Conservation (phyloP, 345 rosid genomes). For the Kernera saxatilis region DNA sequence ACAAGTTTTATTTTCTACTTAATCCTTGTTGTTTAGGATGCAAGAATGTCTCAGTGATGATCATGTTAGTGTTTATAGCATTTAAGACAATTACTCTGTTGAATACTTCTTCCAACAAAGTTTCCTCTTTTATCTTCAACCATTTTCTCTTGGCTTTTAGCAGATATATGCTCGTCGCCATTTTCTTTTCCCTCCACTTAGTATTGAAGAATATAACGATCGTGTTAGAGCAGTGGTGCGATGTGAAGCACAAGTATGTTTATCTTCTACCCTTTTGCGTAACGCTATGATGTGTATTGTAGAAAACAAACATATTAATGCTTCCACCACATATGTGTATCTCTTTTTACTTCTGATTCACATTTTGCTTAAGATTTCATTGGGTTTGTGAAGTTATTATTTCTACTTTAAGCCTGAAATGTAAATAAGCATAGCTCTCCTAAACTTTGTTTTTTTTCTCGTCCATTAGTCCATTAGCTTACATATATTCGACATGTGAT, state of each 20-base stretch:
- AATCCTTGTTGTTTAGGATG: neutral
- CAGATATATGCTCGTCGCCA: slow-evolving; percentile 79
- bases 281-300: too few species aligned
- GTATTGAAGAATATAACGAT: slow-evolving; percentile 67
- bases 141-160: slow-evolving; percentile 26
- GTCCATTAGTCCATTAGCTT: too few species aligned
- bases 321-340: too few species aligned
- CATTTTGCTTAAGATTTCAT: too few species aligned
- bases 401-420: too few species aligned
- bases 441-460: too few species aligned
- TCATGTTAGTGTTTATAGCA: neutral
- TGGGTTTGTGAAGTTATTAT: too few species aligned
- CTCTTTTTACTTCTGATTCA: too few species aligned
- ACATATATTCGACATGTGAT: too few species aligned
- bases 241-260: slow-evolving; percentile 79
- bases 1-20: neutral
- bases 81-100: neutral
- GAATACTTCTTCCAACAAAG: neutral
- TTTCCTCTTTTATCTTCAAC: neutral
- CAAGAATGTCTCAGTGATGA: neutral
- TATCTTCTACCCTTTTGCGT: too few species aligned
- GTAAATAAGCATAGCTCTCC: too few species aligned
- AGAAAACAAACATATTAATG: too few species aligned
- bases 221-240: slow-evolving; percentile 73
- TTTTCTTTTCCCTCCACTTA: slow-evolving; percentile 72